A percentile compares a stretch with the other conserved stretches of the same genome.
These are phyloP conservation scores for Penicillium flavigenum DNA, from an alignment of 495 filamentous ascomycete genomes.

Conservation along the genomic window DNA sequence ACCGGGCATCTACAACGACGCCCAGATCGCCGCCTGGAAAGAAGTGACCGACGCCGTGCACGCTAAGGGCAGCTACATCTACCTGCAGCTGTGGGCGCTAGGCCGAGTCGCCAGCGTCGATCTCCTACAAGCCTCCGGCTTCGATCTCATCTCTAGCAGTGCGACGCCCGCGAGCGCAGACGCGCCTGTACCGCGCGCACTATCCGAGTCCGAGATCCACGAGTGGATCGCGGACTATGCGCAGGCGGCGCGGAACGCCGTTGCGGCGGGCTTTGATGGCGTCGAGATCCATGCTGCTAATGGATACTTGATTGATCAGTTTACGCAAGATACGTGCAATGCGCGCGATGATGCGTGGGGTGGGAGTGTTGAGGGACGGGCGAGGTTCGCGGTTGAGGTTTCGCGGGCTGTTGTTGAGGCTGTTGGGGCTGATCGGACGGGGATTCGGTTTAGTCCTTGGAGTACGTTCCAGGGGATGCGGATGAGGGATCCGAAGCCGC, in stretches of 20 bases:
- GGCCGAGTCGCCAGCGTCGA: constrained; percentile 56
- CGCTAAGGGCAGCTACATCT: constrained; percentile 61
- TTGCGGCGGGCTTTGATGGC: constrained; percentile 72
- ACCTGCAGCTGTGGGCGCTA: constrained; percentile 65
- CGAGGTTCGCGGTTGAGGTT: constrained; percentile 65
- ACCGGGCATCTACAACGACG: constrained; percentile 62
- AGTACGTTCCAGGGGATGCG: constrained; percentile 66
- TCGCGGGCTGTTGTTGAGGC: constrained; percentile 60
- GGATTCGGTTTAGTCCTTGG: constrained; percentile 64
- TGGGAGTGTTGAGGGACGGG: constrained; percentile 69
- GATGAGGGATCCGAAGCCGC: constrained; percentile 61
- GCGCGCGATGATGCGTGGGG: constrained; percentile 65
- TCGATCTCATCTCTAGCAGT: constrained; percentile 50
- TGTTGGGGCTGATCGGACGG: constrained; percentile 62
- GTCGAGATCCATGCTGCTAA: constrained; percentile 76
- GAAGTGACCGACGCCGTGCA: constrained; percentile 65
- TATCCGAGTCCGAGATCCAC: constrained; percentile 59
- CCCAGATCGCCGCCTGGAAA: constrained; percentile 63
- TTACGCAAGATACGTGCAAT: constrained; percentile 63
- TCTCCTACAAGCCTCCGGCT: constrained; percentile 29
- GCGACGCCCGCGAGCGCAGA: constrained; percentile 40
- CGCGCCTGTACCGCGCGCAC: constrained; percentile 39
- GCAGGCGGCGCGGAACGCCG: constrained; percentile 59
- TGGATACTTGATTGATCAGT: constrained; percentile 76
- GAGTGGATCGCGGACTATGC: constrained; percentile 57